phyloP scores from a whole-genome alignment of 2,329 filamentous ascomycete species.

The Balansia obtecta region DNA sequence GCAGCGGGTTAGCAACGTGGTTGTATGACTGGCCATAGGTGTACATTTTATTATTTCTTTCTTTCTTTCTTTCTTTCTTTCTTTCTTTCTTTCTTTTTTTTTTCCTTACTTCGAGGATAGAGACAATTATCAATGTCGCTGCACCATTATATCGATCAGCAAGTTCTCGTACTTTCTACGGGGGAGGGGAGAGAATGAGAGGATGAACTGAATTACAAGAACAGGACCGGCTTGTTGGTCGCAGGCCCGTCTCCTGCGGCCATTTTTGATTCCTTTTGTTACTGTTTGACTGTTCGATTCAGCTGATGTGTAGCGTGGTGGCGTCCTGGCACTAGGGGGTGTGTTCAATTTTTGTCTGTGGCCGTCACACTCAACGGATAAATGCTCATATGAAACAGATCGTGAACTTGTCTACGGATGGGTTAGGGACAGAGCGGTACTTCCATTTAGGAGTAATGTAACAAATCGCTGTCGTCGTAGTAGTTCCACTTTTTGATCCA shows the following conservation, averaged over 20 bases:
- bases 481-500: no score
- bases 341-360: not conserved
- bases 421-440: no score
- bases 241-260: slow-evolving; percentile 21
- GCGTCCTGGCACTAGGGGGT: not conserved
- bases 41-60: not conserved
- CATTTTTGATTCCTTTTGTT: slow-evolving; percentile 9
- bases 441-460: no score
- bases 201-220: slow-evolving; percentile 22
- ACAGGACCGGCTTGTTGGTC: slow-evolving; percentile 26
- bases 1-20: slow-evolving; percentile 1
- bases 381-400: no score
- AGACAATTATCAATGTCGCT: slow-evolving; percentile 99
- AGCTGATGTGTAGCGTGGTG: not conserved
- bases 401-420: no score
- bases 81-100: no score
- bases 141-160: slow-evolving; percentile 15
- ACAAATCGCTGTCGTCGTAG: no score
- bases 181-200: not conserved
- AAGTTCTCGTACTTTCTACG: not conserved
- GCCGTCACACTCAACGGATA: no score
- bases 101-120: slow-evolving; percentile 64
- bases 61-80: no score
- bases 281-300: slow-evolving; percentile 6
- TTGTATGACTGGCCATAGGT: not conserved